Percentiles rank a stretch among this genome's conserved stretches.
Evolutionary conservation across 495 filamentous ascomycete genomes (phyloP).

Genomic region (Clohesyomyces aquaticus): DNA sequence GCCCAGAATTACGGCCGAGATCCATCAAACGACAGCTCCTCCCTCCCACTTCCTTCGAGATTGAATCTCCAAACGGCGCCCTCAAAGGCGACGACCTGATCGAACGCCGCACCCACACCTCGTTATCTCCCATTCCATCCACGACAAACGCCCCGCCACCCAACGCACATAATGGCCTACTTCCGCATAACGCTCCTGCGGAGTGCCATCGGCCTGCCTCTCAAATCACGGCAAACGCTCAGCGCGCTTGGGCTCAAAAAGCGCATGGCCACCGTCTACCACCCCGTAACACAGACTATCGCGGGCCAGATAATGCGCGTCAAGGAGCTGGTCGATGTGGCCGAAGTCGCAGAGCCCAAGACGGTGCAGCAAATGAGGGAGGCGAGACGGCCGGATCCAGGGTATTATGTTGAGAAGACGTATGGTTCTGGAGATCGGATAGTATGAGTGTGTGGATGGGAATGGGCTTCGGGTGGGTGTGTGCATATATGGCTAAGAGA

Average conservation of each 20-base stretch:
- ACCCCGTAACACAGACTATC: conserved; percentile 77
- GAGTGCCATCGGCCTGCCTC: conserved; percentile 88
- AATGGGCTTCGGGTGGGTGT: neutral
- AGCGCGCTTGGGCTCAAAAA: conserved; percentile 86
- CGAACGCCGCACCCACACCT: neutral
- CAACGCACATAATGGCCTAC: conserved; percentile 82
- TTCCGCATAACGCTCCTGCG: conserved; percentile 96
- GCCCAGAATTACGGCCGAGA: neutral
- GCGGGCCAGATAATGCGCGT: conserved; percentile 98
- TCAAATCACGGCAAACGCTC: conserved; percentile 79
- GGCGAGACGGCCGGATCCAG: conserved; percentile 76
- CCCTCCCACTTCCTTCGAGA: neutral
- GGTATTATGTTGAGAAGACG: conserved; percentile 79
- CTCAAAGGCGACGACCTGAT: too few species aligned
- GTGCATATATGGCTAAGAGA: neutral
- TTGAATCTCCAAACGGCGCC: neutral
- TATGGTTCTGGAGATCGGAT: too few species aligned
- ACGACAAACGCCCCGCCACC: neutral
- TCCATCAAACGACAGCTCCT: neutral
- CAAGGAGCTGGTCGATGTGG: conserved; percentile 89
- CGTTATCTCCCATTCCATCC: neutral
- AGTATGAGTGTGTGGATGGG: neutral
- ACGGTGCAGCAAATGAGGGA: conserved; percentile 73
- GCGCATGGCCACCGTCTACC: conserved; percentile 87
- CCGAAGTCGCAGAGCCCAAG: conserved; percentile 75